These are phyloP conservation scores for Dendryphion nanum DNA, from an alignment of 2,329 filamentous ascomycete species.

Conservation along the genomic window DNA sequence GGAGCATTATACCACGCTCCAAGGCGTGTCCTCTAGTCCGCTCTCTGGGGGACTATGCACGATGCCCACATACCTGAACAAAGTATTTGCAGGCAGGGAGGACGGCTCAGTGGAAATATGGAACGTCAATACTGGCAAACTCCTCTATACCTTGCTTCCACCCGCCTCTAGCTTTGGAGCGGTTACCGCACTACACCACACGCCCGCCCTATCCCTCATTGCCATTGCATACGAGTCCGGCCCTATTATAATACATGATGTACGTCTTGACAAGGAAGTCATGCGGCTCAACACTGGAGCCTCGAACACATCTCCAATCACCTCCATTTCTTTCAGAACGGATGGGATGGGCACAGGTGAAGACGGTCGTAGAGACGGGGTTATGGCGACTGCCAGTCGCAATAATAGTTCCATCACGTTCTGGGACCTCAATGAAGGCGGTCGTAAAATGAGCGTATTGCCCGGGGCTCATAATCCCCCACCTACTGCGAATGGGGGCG, in stretches of 20 bases:
- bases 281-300: constrained; percentile 67
- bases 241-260: constrained; percentile 74
- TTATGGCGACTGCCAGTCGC: constrained; percentile 87
- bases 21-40: constrained; percentile 59
- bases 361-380: constrained; percentile 77
- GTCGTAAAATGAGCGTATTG: constrained; percentile 80
- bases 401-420: constrained; percentile 86
- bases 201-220: constrained; percentile 78
- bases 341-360: constrained; percentile 86
- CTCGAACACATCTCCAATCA: constrained; percentile 63
- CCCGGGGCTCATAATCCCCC: constrained; percentile 85
- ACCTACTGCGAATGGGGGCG: constrained; percentile 49
- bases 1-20: constrained; percentile 87
- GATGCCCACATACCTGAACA: constrained; percentile 95
- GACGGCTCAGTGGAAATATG: constrained; percentile 95
- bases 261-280: constrained; percentile 72
- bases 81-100: constrained; percentile 82
- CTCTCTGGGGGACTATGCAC: constrained; percentile 78
- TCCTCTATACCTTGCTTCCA: constrained; percentile 86
- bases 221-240: constrained; percentile 86
- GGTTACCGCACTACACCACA: constrained; percentile 83
- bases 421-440: constrained; percentile 92
- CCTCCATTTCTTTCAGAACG: constrained; percentile 84
- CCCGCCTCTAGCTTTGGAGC: constrained; percentile 69
- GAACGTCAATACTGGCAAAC: constrained; percentile 89